Evolutionary conservation across 768 basidiomycete genomes (phyloP).

Genomic region (Boletus barrowsii): DNA sequence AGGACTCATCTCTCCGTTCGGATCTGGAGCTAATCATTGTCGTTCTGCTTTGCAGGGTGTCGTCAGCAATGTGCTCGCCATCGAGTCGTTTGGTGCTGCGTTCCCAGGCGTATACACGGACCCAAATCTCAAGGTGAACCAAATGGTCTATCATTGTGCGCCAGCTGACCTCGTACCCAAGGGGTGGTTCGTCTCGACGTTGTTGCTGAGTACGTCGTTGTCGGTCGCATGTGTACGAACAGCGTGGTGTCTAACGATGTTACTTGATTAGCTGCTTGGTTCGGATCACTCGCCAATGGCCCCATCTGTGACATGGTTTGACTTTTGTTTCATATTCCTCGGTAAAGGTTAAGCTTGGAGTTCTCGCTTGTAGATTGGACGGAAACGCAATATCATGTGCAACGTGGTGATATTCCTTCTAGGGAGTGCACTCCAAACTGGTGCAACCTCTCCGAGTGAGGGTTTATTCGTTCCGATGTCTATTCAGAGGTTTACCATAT

Average conservation of each 20-base stretch:
- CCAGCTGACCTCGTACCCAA: conserved; percentile 5
- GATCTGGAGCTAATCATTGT: not conserved
- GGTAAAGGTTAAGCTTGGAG: not conserved
- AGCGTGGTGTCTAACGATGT: conserved; percentile 5
- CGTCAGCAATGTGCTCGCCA: conserved; percentile 32
- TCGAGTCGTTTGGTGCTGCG: conserved; percentile 33
- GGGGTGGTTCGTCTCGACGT: conserved; percentile 33
- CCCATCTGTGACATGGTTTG: conserved; percentile 32
- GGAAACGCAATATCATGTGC: conserved; percentile 27
- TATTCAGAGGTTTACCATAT: not conserved
- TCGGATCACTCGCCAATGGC: conserved; percentile 29
- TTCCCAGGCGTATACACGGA: conserved; percentile 32
- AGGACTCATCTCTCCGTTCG: not conserved
- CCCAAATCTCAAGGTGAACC: conserved; percentile 22
- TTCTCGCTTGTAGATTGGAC: conserved; percentile 20
- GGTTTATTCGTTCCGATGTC: not conserved
- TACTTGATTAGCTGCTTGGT: conserved; percentile 27
- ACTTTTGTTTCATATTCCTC: not conserved
- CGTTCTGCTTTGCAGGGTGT: conserved; percentile 22
- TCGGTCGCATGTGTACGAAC: not conserved
- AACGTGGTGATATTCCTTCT: conserved; percentile 29
- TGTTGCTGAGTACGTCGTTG: conserved; percentile 24
- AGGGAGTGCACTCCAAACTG: conserved; percentile 30
- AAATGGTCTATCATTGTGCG: not conserved
- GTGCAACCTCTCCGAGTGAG: conserved; percentile 26